These are phyloP conservation scores for Voacanga thouarsii DNA, from an alignment of 257 asterid species.

Conservation along the genomic window DNA sequence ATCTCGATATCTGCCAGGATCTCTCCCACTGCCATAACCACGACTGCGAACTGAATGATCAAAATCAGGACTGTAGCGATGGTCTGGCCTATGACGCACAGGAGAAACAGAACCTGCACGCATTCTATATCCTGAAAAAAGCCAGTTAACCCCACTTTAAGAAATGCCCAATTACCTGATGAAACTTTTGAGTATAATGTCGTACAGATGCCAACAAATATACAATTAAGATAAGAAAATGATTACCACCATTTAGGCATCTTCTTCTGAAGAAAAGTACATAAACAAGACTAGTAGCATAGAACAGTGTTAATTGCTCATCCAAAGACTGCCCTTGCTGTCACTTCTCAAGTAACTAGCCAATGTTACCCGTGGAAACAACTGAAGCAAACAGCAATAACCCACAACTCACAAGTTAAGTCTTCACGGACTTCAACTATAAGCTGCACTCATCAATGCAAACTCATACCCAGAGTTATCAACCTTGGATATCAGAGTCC, in stretches of 20 bases:
- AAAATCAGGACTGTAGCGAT: constrained; percentile 64
- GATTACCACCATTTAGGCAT: constrained; percentile 41
- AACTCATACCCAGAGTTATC: constrained; percentile 29
- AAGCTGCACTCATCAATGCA: constrained; percentile 21
- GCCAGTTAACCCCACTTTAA: constrained; percentile 61
- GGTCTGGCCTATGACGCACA: constrained; percentile 60
- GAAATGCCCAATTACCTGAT: constrained; percentile 47
- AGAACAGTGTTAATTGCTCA: constrained; percentile 25
- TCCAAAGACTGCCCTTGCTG: constrained; percentile 28
- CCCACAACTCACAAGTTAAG: constrained; percentile 33
- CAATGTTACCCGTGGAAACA: constrained; percentile 20
- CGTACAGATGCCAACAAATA: constrained; percentile 39
- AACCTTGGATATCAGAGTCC: constrained; percentile 21
- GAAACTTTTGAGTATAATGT: constrained; percentile 39
- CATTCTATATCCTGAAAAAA: constrained; percentile 86
- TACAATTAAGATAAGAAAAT: constrained; percentile 40
- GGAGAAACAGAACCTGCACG: constrained; percentile 85
- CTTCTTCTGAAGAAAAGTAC: constrained; percentile 42
- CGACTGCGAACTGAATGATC: constrained; percentile 57
- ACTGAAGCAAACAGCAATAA: constrained; percentile 28
- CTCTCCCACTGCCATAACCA: constrained; percentile 63
- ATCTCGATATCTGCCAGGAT: constrained; percentile 59
- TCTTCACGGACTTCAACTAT: constrained; percentile 19
- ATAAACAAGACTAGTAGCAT: constrained; percentile 23
- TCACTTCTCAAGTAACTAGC: constrained; percentile 27